Evolutionary conservation across 2,329 filamentous ascomycete species (phyloP), one percentile per base, ranked within the genome.

Genomic region (Verticillium isaacii): DNA sequence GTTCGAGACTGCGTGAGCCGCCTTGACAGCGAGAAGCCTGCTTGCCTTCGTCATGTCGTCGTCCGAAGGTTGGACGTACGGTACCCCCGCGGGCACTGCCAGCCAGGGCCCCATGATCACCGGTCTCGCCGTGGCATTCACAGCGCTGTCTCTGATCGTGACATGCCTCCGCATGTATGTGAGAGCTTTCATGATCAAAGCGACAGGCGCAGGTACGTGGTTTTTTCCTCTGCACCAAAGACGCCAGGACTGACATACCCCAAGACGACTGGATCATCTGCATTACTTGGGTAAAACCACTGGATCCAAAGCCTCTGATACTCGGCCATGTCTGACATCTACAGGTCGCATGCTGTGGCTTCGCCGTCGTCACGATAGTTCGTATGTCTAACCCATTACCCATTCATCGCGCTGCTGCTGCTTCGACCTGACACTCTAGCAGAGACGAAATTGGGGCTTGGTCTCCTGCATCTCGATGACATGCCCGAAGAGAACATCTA

Each of bases 381-480:
- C 76, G 76, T 78, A 66, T 66, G 75, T 39, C 19, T 1, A 4
- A 25, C 32, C 37, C 1, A 32, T 41, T 41, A 15, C 14, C 14
- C 9, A 19, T 52, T 15, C 8, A 11, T 37, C 15, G 32, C 54
- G n/a, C 39, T 41, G n/a, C 37, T 58, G 17, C 60, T 29, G 5
- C 17, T 19, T 19, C 12, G 3, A 7, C 9, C 19, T 52, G 19
- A 52, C 45, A 3, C n/a, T 23, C 17, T 14, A 36, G n/a, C 57
- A 80, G 78, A 80, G 66, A 78, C 78, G 37, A 77, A 72, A 76
- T 80, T 73, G 72, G 78, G 78, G 0, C 70, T 80, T 0, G 78
- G 77, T 5, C 64, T 80, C 1, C 66, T 67, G 45, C 62, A 68
- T 11, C 63, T 77, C 2, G 62, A 69, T 1, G 74, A 79, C 55